Evolutionary conservation across 768 basidiomycete genomes (phyloP).

Genomic region (Leucosporidium creatinivorum): DNA sequence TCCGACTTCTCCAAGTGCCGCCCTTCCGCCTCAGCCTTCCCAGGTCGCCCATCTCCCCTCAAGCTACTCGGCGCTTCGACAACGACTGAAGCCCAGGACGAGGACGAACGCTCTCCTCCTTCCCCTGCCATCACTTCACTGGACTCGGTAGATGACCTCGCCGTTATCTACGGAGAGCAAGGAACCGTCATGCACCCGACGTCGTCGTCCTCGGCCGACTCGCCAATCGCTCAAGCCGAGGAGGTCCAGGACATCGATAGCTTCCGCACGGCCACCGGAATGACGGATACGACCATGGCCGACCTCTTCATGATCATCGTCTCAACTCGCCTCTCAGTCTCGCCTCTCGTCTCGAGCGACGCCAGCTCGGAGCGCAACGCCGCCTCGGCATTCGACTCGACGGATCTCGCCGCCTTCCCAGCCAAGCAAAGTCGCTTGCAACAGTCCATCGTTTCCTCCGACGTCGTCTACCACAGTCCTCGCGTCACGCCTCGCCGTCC

Average conservation of each 20-base stretch:
- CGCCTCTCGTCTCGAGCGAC: background rate
- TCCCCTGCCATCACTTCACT: background rate
- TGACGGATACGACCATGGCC: constrained; percentile 14
- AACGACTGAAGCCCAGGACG: no score
- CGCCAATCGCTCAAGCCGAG: background rate
- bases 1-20: constrained; percentile 22
- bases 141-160: no score
- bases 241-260: background rate
- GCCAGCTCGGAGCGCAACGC: background rate
- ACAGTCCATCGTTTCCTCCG: no score
- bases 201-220: background rate
- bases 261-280: constrained; percentile 10
- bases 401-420: constrained; percentile 1
- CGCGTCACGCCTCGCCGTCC: no score
- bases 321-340: background rate
- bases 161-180: no score
- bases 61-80: background rate
- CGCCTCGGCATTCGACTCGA: background rate
- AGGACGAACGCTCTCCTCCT: background rate
- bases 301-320: constrained; percentile 29
- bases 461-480: no score
- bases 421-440: background rate
- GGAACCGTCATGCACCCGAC: background rate
- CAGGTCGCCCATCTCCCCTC: no score
- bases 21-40: background rate